phyloP scores from a whole-genome alignment of 2,329 filamentous ascomycete genomes.

The Juglanconis sp. region DNA sequence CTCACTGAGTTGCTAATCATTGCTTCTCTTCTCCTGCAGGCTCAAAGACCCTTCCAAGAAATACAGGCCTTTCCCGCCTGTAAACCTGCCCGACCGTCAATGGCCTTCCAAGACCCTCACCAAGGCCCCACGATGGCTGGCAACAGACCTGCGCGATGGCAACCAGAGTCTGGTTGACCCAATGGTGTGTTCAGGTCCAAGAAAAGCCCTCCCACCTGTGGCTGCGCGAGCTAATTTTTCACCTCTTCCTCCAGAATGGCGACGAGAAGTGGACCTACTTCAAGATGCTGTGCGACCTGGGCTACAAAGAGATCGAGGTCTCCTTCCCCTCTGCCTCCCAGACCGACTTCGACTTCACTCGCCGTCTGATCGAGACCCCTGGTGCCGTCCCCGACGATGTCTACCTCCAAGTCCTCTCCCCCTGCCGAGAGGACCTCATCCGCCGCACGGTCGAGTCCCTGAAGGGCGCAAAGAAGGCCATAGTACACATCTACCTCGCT shows the following conservation, averaged over 20 bases:
- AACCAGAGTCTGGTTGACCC: constrained; percentile 92
- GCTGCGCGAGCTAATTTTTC: not conserved
- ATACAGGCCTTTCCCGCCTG: constrained; percentile 67
- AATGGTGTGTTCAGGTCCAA: constrained; percentile 62
- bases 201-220: not conserved
- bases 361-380: constrained; percentile 79
- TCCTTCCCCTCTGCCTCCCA: constrained; percentile 93
- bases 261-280: constrained; percentile 96
- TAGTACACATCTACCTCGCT: constrained; percentile 93
- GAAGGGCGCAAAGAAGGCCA: constrained; percentile 85
- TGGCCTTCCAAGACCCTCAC: constrained; percentile 82
- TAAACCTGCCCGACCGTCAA: constrained; percentile 68
- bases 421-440: constrained; percentile 90
- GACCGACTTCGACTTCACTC: constrained; percentile 94
- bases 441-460: constrained; percentile 83
- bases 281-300: constrained; percentile 85
- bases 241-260: constrained; percentile 60
- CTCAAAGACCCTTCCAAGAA: constrained; percentile 75
- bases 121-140: constrained; percentile 86
- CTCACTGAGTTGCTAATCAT: constrained; percentile 1
- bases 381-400: constrained; percentile 84
- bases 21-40: constrained; percentile 36
- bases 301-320: constrained; percentile 97
- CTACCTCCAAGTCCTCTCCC: constrained; percentile 85
- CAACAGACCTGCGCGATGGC: constrained; percentile 84